phyloP scores from a whole-genome alignment of 805 yeast genomes.

The Helenozyma baotianmanensis region DNA sequence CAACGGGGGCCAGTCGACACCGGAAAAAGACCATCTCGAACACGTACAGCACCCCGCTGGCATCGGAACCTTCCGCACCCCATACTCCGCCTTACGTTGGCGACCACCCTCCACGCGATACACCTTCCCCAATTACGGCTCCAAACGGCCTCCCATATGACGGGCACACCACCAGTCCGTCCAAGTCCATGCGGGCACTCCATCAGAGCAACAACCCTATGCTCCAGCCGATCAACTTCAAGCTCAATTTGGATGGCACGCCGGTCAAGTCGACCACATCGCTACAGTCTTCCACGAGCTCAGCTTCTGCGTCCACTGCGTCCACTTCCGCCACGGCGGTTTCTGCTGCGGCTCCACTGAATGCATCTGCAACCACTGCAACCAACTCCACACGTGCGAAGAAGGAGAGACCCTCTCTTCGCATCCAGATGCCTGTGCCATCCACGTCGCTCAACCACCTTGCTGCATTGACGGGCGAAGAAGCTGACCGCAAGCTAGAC shows the following conservation, averaged over 20 bases:
- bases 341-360: neutral
- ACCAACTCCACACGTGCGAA: conserved; percentile 15
- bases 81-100: conserved; percentile 12
- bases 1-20: conserved; percentile 19
- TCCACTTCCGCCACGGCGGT: conserved; percentile 1
- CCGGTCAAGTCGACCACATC: conserved; percentile 1
- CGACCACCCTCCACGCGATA: conserved; percentile 11
- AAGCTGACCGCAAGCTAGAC: conserved; percentile 23
- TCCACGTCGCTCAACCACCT: conserved; percentile 32
- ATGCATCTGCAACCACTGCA: conserved; percentile 10
- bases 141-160: conserved; percentile 14
- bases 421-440: conserved; percentile 75
- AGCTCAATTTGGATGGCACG: conserved; percentile 14
- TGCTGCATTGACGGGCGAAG: conserved; percentile 35
- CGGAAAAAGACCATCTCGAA: conserved; percentile 38
- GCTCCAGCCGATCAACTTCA: conserved; percentile 53
- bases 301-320: conserved; percentile 2
- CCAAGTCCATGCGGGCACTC: conserved; percentile 47
- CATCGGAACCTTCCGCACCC: conserved; percentile 7
- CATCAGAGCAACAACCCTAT: conserved; percentile 42
- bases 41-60: conserved; percentile 19
- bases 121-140: conserved; percentile 33
- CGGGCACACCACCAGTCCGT: conserved; percentile 31
- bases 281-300: neutral
- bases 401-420: conserved; percentile 51